Percentiles rank a stretch among this genome's conserved stretches.
phyloP scores from a whole-genome alignment of 305 asterid species.

The Andrographis paniculata region DNA sequence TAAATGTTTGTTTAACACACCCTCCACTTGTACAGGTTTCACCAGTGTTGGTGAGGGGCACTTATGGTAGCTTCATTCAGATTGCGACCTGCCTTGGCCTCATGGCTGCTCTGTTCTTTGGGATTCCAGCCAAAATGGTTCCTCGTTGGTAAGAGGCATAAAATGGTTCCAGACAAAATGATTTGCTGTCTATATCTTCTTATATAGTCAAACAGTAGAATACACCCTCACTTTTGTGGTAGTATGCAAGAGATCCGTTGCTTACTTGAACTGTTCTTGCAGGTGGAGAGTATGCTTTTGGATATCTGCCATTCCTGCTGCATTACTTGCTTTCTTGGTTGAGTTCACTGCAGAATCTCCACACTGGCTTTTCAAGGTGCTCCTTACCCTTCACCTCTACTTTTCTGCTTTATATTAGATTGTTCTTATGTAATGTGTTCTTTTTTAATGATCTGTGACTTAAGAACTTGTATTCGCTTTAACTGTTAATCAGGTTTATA shows the following conservation, averaged over 20 bases:
- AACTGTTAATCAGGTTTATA: too few species aligned
- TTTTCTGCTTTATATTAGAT: constrained; percentile 2
- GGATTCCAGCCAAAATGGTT: constrained; percentile 73
- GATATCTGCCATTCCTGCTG: constrained; percentile 80
- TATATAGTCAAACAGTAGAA: constrained; percentile 13
- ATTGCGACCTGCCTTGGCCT: constrained; percentile 90
- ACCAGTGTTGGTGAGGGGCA: constrained; percentile 88
- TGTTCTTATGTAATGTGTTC: not conserved
- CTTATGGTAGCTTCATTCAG: constrained; percentile 88
- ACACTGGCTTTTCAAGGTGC: constrained; percentile 88
- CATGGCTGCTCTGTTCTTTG: constrained; percentile 60
- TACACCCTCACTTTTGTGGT: constrained; percentile 15
- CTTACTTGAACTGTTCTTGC: constrained; percentile 16
- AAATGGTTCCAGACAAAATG: not conserved
- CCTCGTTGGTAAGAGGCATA: constrained; percentile 59
- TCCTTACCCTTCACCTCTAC: constrained; percentile 18
- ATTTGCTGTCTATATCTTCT: not conserved
- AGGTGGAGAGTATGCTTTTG: constrained; percentile 99
- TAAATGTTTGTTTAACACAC: too few species aligned
- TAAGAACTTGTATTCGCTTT: too few species aligned
- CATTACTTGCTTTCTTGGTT: constrained; percentile 62
- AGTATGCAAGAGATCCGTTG: constrained; percentile 6
- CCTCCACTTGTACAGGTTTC: constrained; percentile 54
- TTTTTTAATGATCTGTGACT: too few species aligned
- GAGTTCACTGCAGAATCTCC: constrained; percentile 86